Evolutionary conservation across 2,329 filamentous ascomycete genomes (phyloP), one percentile per base, ranked within the genome.

Genomic region (Penicillium occitanis): DNA sequence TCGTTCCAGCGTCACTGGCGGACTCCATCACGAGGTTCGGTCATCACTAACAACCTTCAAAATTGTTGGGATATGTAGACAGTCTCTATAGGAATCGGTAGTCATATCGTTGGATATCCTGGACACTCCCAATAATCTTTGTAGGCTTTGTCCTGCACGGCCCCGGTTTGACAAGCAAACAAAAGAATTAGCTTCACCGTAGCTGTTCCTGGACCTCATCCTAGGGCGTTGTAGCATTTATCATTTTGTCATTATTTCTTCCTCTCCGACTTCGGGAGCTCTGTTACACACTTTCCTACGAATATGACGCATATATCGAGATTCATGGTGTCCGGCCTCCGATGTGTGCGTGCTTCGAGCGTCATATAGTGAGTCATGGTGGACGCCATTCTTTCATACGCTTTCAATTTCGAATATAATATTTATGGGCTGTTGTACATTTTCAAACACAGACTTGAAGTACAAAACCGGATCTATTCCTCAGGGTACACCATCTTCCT

Each of bases 401-500:
- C 17, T 11, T 11, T 5, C 17, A 10, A 19, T n/a, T 25, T 13
- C 22, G 30, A 33, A 3, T 22, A 6, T 5, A 57, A 30, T n/a
- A 25, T 25, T 25, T 25, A 25, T 25, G 25, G 25, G 25, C 25
- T 37, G 19, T 40, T 37, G n/a, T 40, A 40, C 10, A 37, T 37
- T 57, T 5, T 25, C 13, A 22, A 11, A 17, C 5, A 51, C 13
- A 28, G 22, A 5, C 19, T 48, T 25, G 1, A 19, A n/a, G 3
- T 19, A 55, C 28, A 22, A 35, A 37, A 6, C 0, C 42, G 28
- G 22, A 28, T 10, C 13, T 60, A 66, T 63, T 63, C 65, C 48
- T 66, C 65, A 42, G 65, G 66, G 44, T 64, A 66, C 17, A 68
- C 60, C 66, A 64, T 66, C 61, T 53, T 62, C 35, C 28, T 68